Percentiles rank a stretch among this genome's conserved stretches.
Conservation (phyloP, 176 grass and related monocot species). For the Hordeum vulgare region DNA sequence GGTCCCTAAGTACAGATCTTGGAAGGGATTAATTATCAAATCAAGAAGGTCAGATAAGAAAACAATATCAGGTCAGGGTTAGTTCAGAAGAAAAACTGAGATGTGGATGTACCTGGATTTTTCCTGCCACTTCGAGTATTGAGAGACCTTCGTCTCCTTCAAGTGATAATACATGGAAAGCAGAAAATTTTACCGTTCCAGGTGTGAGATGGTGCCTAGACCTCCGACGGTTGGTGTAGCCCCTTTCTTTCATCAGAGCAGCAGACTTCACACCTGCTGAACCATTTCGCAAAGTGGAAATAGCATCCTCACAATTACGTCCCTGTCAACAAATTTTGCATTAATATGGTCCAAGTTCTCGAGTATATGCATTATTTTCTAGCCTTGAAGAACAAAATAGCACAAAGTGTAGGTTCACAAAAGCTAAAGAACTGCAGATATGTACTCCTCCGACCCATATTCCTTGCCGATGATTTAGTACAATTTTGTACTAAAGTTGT, state of each 20-base stretch:
- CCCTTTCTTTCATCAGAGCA: constrained; percentile 84
- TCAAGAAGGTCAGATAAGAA: constrained; percentile 12
- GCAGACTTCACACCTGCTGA: constrained; percentile 76
- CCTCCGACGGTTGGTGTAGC: constrained; percentile 58
- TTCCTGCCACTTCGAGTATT: constrained; percentile 90
- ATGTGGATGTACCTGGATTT: constrained; percentile 73
- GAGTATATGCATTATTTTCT: background rate
- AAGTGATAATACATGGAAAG: constrained; percentile 95
- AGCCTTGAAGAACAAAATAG: constrained; percentile 6
- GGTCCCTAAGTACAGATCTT: constrained; percentile 92
- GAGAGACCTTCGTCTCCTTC: constrained; percentile 84
- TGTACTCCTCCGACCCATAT: background rate
- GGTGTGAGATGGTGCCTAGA: constrained; percentile 88
- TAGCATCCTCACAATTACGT: constrained; percentile 44
- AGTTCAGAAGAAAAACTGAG: background rate
- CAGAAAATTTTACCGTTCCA: constrained; percentile 97
- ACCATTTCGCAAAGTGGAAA: constrained; percentile 71
- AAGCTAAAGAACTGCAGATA: background rate
- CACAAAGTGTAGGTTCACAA: background rate
- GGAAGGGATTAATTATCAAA: constrained; percentile 28
- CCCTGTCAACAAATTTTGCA: constrained; percentile 45
- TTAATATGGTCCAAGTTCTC: background rate
- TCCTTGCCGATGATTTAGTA: too few relatives aligned
- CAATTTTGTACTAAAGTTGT: too few relatives aligned
- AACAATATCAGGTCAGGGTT: background rate